Percentiles rank a stretch among this genome's conserved stretches.
These are phyloP conservation scores for Albatrellus sp. DNA, from an alignment of 1,284 basidiomycete species.

Conservation along the genomic window DNA sequence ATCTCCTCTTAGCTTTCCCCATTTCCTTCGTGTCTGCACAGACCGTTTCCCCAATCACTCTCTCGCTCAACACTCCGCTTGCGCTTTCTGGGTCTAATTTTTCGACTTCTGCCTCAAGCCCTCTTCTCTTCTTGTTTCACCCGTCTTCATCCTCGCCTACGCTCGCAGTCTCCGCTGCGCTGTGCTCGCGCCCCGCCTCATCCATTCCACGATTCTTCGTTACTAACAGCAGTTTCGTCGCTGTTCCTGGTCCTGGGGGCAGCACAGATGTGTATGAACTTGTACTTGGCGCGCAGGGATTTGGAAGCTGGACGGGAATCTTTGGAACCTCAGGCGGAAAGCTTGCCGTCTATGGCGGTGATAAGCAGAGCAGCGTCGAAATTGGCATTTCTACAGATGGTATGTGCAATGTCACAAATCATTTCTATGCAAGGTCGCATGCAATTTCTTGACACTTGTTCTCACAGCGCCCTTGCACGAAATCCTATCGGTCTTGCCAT, in stretches of 20 bases:
- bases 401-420: conserved; percentile 17
- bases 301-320: conserved; percentile 41
- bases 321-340: conserved; percentile 27
- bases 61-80: conserved; percentile 7
- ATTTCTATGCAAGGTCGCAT: not conserved
- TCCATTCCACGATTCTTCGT: conserved; percentile 38
- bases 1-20: not conserved
- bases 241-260: conserved; percentile 27
- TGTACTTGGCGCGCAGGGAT: conserved; percentile 31
- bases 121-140: conserved; percentile 15
- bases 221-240: conserved; percentile 34
- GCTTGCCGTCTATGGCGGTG: conserved; percentile 33
- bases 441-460: no score
- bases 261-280: conserved; percentile 40
- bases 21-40: not conserved
- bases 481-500: conserved; percentile 30
- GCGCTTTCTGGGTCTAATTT: conserved; percentile 8
- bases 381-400: conserved; percentile 43
- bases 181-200: conserved; percentile 30
- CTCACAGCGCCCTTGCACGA: conserved; percentile 33
- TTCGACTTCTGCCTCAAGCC: not conserved
- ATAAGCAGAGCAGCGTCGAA: conserved; percentile 33
- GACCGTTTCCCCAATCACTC: not conserved
- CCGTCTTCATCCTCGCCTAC: conserved; percentile 24
- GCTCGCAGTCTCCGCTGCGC: conserved; percentile 44